Evolutionary conservation across 2,329 filamentous ascomycete species (phyloP), one percentile per base, ranked within the genome.

Genomic region (Calonectria pauciramosa): DNA sequence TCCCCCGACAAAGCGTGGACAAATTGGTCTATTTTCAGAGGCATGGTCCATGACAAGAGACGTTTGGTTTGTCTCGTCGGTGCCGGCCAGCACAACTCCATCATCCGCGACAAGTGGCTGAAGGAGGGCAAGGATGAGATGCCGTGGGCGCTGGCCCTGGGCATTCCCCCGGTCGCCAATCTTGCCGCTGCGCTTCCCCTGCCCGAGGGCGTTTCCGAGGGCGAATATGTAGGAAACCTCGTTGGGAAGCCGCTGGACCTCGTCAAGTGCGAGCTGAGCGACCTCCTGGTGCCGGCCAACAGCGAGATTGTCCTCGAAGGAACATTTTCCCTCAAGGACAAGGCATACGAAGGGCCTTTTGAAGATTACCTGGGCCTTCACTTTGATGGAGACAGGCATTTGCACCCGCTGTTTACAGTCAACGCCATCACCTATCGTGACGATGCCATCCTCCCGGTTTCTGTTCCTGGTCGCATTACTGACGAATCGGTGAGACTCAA

Each of bases 251-350:
- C 88, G 0, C 72, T 90, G 5, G 87, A 90, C 16, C 75, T 90
- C 0, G 86, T 88, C 30, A 90, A 89, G 75, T 90, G 88, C 72
- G 88, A 90, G 32, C 87, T 85, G 0, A 90, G 88, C 73, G 82
- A 87, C 28, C 76, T 90, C 0, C 79, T 83, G 8, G 88, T 90
- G 1, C 89, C 89, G 0, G 88, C 89, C 0, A 89, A 86, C 65
- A 80, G 83, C 0, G 89, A 90, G 76, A 90, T 90, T 56, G 85
- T 90, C 0, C 79, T 90, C 1, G 88, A 90, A 66, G 89, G 89
- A 0, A 86, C 85, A 1, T 74, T 76, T 72, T 75, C 82, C 1
- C 44, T 77, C 3, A 77, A 65, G 0, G 76, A 86, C 41, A 89
- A 87, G 0, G 86, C 73, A 0, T 78, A 78, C n/a, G 67, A 69